A percentile compares a stretch with the other conserved stretches of the same genome.
Evolutionary conservation across 140 eudicot genomes (phyloP).

Genomic region (Oenanthe javanica): DNA sequence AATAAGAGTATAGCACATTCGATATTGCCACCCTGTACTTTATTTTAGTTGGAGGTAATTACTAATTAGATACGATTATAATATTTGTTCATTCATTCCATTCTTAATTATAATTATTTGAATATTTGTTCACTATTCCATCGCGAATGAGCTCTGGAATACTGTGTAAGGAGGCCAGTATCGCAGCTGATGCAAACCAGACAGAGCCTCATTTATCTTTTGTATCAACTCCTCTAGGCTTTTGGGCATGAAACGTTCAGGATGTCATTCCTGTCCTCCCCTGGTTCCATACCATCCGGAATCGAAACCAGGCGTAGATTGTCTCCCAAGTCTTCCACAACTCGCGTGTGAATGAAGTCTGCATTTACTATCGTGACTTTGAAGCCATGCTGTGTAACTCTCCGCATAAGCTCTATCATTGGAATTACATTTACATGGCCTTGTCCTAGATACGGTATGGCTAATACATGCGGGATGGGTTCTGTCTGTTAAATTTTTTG

Average conservation of each 20-base stretch:
- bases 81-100: too few species aligned
- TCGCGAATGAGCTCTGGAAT: background rate
- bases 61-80: too few species aligned
- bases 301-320: conserved; percentile 22
- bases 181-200: conserved; percentile 1
- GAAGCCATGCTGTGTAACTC: conserved; percentile 26
- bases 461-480: conserved; percentile 9
- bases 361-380: conserved; percentile 49
- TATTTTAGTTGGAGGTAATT: too few species aligned
- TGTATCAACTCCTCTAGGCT: background rate
- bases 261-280: conserved; percentile 40
- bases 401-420: conserved; percentile 34
- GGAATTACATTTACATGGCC: conserved; percentile 83
- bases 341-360: conserved; percentile 36
- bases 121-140: background rate
- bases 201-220: background rate
- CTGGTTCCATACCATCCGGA: conserved; percentile 39
- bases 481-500: too few species aligned
- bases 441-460: conserved; percentile 62
- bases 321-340: conserved; percentile 13
- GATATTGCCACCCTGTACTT: too few species aligned
- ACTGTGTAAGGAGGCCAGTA: background rate
- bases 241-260: background rate
- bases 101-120: too few species aligned
- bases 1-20: too few species aligned